Base-by-base conservation (phyloP, 768 basidiomycete species). In the Lentinula sp. region DNA sequence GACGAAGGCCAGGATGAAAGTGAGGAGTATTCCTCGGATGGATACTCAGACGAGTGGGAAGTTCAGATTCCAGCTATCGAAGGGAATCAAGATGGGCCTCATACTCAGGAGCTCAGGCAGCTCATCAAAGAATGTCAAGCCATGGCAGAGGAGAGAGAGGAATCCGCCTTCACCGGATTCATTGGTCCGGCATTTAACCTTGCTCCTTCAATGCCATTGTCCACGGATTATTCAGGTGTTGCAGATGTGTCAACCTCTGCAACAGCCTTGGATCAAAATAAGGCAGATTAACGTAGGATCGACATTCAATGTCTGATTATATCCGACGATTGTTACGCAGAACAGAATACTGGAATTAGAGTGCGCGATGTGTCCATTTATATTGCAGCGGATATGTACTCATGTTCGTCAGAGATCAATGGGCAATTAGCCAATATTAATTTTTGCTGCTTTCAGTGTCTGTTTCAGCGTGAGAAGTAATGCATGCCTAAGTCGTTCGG, bases 21-120 rank as follows among this genome's bases (percentile, higher is more conserved):
- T 11, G 69, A 71, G 31, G 73, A 72, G 5, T 75, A 71, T 66
- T 63, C 69, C 66, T 66, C 75, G 66, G 62, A 60, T 58, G 70
- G 73, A 67, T 43, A 65, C 65, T 57, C 72, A 53, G 68, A 72
- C 55, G 72, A 72, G 48, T 63, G 67, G 43, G 64, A 65, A 15
- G 55, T 39, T 18, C 37, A 60, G 56, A 32, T 60, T 63, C 45
- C 69, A 71, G 8, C 67, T 68, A 10, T 70, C 69, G 23, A 71
- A 71, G n/a, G 71, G 72, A 1, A 75, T 68, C 32, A 71, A 71
- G 40, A 75, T 66, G 35, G 66, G 64, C 34, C 62, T 42, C 64
- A 71, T 64, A 67, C 31, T 37, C 18, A n/a, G 40, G 60, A 61
- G 32, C 53, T 61, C 0, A 32, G 53, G 31, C 39, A 61, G 34